Conservation (phyloP, 2,329 filamentous ascomycete genomes). For the Rutstroemia sp. region DNA sequence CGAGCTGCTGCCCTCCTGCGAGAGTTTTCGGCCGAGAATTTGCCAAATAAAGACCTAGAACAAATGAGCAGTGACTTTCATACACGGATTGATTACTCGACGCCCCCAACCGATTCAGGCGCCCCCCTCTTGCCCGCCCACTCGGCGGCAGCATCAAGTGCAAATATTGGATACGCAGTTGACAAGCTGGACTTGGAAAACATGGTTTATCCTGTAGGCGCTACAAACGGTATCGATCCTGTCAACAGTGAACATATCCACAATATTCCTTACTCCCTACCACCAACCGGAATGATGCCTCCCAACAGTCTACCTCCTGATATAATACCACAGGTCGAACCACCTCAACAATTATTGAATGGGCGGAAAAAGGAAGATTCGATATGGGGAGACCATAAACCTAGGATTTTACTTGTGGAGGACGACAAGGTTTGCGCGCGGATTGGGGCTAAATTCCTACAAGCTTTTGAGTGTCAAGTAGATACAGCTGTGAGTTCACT, state of each 20-base stretch:
- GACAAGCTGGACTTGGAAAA: constrained; percentile 51
- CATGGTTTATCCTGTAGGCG: constrained; percentile 84
- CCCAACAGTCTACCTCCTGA: constrained; percentile 44
- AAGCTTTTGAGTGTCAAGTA: constrained; percentile 58
- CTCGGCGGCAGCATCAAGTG: constrained; percentile 37
- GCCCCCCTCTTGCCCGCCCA: constrained; percentile 30
- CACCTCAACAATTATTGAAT: constrained; percentile 30
- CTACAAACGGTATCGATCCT: constrained; percentile 87
- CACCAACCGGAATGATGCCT: constrained; percentile 33
- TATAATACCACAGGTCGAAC: constrained; percentile 36
- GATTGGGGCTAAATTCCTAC: constrained; percentile 61
- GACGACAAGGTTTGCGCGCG: constrained; percentile 63
- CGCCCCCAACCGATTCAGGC: constrained; percentile 26
- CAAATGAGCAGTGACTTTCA: constrained; percentile 44
- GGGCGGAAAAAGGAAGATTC: constrained; percentile 35
- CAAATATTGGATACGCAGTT: constrained; percentile 34
- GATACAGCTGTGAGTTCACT: constrained; percentile 53
- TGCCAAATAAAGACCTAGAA: constrained; percentile 58
- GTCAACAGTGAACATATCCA: constrained; percentile 92
- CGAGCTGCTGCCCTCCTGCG: constrained; percentile 59
- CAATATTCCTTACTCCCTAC: constrained; percentile 83
- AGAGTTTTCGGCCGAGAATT: constrained; percentile 57
- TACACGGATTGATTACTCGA: constrained; percentile 26
- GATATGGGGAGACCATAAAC: constrained; percentile 55
- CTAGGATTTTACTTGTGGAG: constrained; percentile 84